Evolutionary conservation across 1,284 basidiomycete genomes (phyloP), one percentile per base, ranked within the genome.

Genomic region (Rhodotorula sp.): DNA sequence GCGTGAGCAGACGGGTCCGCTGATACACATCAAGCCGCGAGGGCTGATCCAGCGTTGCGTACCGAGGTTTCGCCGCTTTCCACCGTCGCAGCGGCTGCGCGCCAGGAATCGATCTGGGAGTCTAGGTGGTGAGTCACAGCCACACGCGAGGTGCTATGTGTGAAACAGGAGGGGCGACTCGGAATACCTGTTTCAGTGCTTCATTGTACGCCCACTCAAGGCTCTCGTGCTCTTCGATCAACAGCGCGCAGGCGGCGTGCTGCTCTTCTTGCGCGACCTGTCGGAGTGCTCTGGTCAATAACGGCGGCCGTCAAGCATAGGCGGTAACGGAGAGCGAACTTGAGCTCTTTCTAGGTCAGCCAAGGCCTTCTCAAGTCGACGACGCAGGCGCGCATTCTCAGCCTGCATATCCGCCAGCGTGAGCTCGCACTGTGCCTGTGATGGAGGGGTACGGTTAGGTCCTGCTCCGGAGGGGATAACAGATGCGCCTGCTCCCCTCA

Each of bases 181-280:
- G 6, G 16, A 64, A 28, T 5, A 71, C 69, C 69, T 68, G 28
- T 2, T 34, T 48, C 3, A 68, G 19, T 1, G 66, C 62, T 6
- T 60, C 58, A 1, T 71, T 59, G 43, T 71, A 71, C 3, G 69
- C 57, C 2, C 16, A 12, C 31, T 68, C 69, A 5, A 71, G 69
- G 28, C 61, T 57, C 21, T 67, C 50, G 50, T 70, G 69, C 34
- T 64, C 69, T 7, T 52, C 60, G 3, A 70, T 50, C 2, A 70
- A 31, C 16, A 63, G 49, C 56, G 47, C 47, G 16, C 64, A 64
- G 4, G 64, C 64, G 6, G 55, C 47, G 8, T 66, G 52, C 43
- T 67, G 69, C 31, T 56, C 58, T 18, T 50, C 23, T 26, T 58
- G 60, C 21, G 26, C 55, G 12, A 18, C 5, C 66, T 67, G 26